Conservation (phyloP, 2,329 filamentous ascomycete genomes). For the Neoascochyta sp. region DNA sequence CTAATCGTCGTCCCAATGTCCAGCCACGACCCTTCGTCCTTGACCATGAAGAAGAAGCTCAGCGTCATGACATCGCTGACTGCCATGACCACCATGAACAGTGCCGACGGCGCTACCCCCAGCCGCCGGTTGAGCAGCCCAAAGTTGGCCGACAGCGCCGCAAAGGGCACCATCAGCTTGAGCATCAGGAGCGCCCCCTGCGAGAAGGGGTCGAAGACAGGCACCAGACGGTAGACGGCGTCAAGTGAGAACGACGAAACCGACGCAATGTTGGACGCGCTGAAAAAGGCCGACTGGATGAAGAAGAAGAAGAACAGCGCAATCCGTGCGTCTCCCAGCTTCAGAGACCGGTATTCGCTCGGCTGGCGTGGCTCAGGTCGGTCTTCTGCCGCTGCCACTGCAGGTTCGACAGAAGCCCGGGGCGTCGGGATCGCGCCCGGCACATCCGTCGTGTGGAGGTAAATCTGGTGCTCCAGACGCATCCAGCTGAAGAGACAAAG, state of each 20-base stretch:
- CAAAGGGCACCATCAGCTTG: conserved; percentile 92
- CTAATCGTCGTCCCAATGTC: conserved; percentile 97
- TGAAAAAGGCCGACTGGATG: conserved; percentile 94
- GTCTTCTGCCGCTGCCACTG: conserved; percentile 38
- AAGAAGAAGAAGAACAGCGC: conserved; percentile 94
- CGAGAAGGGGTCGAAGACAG: conserved; percentile 88
- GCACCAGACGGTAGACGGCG: conserved; percentile 79
- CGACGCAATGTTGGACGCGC: conserved; percentile 92
- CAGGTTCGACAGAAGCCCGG: conserved; percentile 33
- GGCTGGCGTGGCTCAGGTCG: conserved; percentile 32
- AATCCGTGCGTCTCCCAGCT: conserved; percentile 78
- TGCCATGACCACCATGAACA: conserved; percentile 88
- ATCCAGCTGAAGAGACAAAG: conserved; percentile 83
- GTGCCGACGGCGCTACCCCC: conserved; percentile 76
- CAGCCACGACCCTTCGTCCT: conserved; percentile 93
- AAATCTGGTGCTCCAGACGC: conserved; percentile 78
- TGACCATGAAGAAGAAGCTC: conserved; percentile 97
- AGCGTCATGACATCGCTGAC: conserved; percentile 88
- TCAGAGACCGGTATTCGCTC: conserved; percentile 61
- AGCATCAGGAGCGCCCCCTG: conserved; percentile 82
- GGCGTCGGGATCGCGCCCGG: conserved; percentile 10
- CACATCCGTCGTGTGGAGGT: conserved; percentile 39
- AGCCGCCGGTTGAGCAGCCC: conserved; percentile 84
- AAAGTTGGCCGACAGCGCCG: conserved; percentile 86
- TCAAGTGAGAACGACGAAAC: conserved; percentile 91